A percentile compares a stretch with the other conserved stretches of the same genome.
Conservation (phyloP, 768 basidiomycete genomes). For the Russula virescens region DNA sequence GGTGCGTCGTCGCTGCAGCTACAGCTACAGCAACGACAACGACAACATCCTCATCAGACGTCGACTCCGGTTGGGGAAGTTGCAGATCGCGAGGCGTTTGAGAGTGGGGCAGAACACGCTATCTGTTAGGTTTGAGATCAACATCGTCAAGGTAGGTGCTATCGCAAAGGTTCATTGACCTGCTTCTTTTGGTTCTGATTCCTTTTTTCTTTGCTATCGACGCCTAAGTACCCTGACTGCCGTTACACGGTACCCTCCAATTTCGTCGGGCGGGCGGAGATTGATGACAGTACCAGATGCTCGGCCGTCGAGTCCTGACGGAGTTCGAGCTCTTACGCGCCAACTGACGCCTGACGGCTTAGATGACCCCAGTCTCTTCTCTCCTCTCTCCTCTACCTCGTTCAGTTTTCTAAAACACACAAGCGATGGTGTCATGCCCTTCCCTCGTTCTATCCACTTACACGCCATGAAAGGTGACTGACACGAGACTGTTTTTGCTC, state of each 20-base stretch:
- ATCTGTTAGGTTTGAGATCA: constrained; percentile 94
- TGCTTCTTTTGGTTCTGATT: not conserved
- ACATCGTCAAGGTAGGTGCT: constrained; percentile 79
- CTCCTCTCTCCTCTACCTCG: not conserved
- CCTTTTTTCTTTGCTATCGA: not conserved
- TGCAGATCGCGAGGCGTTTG: constrained; percentile 62
- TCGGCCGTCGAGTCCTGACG: constrained; percentile 81
- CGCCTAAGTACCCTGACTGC: constrained; percentile 80
- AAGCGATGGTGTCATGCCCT: not conserved
- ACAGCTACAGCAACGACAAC: not conserved
- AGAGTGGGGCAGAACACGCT: constrained; percentile 66
- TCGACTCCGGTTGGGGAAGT: constrained; percentile 60
- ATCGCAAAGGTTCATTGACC: not conserved
- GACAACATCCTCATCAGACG: not conserved
- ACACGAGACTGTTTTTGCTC: not conserved
- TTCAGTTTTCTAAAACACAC: not conserved
- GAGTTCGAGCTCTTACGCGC: constrained; percentile 68
- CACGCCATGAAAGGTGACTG: not conserved
- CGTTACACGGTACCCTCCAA: constrained; percentile 92
- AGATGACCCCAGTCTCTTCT: not conserved
- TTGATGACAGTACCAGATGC: constrained; percentile 97
- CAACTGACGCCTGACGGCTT: not conserved
- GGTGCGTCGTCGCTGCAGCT: constrained; percentile 29
- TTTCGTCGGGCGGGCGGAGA: constrained; percentile 88
- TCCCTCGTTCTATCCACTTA: not conserved